Evolutionary conservation across 371 early-diverging fungal genomes (phyloP).

Genomic region (Synchytrium microbalum): DNA sequence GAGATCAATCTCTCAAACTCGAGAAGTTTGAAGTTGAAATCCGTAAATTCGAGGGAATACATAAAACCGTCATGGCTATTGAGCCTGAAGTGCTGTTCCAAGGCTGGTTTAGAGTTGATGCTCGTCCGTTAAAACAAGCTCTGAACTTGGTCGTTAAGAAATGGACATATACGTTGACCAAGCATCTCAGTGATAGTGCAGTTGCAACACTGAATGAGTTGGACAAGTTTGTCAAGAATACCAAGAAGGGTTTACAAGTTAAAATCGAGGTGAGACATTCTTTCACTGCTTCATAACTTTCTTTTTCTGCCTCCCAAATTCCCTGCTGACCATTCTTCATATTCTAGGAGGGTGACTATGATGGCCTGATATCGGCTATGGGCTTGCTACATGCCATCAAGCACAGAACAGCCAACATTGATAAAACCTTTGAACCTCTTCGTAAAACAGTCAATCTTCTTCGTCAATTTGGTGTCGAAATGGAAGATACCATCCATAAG

Average conservation of each 20-base stretch:
- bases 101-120: slow-evolving; percentile 54
- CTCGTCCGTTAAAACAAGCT: slow-evolving; percentile 48
- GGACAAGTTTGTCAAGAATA: slow-evolving; percentile 40
- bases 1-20: slow-evolving; percentile 23
- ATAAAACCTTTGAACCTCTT: slow-evolving; percentile 53
- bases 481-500: slow-evolving; percentile 52
- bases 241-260: slow-evolving; percentile 42
- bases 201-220: slow-evolving; percentile 46
- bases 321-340: too few relatives aligned
- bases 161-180: slow-evolving; percentile 54
- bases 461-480: slow-evolving; percentile 50
- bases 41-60: slow-evolving; percentile 49
- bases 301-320: too few relatives aligned
- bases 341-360: slow-evolving; percentile 45
- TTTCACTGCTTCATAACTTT: too few relatives aligned
- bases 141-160: slow-evolving; percentile 55
- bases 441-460: slow-evolving; percentile 53
- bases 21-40: slow-evolving; percentile 54
- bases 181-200: slow-evolving; percentile 47
- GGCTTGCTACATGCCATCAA: slow-evolving; percentile 51
- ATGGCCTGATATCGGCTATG: slow-evolving; percentile 45
- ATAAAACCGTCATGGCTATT: slow-evolving; percentile 51
- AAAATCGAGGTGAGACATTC: slow-evolving; percentile 35
- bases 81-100: slow-evolving; percentile 49
- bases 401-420: slow-evolving; percentile 41